Conservation (phyloP, 768 basidiomycete species). For the Clathrus columnatus region DNA sequence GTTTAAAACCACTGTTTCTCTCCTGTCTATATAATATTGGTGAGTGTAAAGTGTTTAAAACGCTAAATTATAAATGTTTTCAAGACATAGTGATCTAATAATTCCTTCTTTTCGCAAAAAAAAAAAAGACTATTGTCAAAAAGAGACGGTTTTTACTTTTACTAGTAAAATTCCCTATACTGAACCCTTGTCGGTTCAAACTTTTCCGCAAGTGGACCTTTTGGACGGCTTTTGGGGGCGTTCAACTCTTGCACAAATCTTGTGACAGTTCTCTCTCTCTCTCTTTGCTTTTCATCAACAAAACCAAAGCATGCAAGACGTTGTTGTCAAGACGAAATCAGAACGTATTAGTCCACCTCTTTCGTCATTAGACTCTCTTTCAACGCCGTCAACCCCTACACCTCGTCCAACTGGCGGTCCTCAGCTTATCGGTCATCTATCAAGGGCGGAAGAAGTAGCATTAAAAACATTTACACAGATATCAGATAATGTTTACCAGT, state of each 20-base stretch:
- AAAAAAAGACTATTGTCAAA: no score
- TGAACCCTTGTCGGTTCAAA: constrained; percentile 9
- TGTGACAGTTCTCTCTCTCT: not conserved
- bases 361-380: not conserved
- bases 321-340: not conserved
- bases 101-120: no score
- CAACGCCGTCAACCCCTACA: constrained; percentile 5
- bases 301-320: constrained; percentile 1
- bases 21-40: no score
- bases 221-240: no score
- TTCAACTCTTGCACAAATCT: no score
- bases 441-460: constrained; percentile 66
- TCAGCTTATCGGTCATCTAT: constrained; percentile 77
- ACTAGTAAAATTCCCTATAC: not conserved
- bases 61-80: no score
- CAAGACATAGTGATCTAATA: no score
- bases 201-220: not conserved
- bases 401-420: constrained; percentile 22
- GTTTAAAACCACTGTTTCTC: no score
- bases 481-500: constrained; percentile 75
- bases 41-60: no score
- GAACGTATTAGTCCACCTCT: constrained; percentile 1
- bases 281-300: no score
- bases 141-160: no score
- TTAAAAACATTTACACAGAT: constrained; percentile 66